Conservation (phyloP, 352 stramenopile genomes). For the Pilasporangium apinafurcum region DNA sequence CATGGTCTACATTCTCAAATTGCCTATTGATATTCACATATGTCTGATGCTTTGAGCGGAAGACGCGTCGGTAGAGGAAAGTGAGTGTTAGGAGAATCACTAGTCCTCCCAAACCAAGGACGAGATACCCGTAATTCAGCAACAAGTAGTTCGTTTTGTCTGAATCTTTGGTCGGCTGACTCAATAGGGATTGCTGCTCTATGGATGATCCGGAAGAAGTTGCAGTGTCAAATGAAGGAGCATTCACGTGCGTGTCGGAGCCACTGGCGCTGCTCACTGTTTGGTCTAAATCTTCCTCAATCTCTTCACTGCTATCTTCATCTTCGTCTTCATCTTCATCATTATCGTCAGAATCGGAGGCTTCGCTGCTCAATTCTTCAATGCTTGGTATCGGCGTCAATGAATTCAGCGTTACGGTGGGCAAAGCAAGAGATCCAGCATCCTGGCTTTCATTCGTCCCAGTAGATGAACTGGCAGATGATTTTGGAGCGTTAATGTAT, state of each 20-base stretch:
- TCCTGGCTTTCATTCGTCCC: too few relatives aligned
- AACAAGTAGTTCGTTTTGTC: conserved; percentile 27
- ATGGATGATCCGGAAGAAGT: background rate
- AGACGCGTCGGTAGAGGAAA: conserved; percentile 70
- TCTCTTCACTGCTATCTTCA: background rate
- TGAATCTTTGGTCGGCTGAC: conserved; percentile 16
- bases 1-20: too few relatives aligned
- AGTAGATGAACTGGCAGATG: background rate
- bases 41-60: conserved; percentile 38
- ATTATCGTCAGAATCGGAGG: too few relatives aligned
- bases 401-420: too few relatives aligned
- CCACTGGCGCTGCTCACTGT: background rate
- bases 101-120: conserved; percentile 50
- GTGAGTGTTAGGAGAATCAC: conserved; percentile 52
- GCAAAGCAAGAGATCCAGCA: too few relatives aligned
- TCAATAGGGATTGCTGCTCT: conserved; percentile 2
- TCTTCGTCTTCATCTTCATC: background rate
- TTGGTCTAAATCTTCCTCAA: background rate
- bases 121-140: conserved; percentile 53
- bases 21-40: conserved; percentile 75
- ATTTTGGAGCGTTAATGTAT: background rate
- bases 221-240: background rate
- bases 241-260: too few relatives aligned
- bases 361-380: too few relatives aligned
- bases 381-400: too few relatives aligned